A percentile compares a stretch with the other conserved stretches of the same genome.
Evolutionary conservation across 164 flowering plant genomes (phyloP).

Genomic region (Chimonanthus praecox): DNA sequence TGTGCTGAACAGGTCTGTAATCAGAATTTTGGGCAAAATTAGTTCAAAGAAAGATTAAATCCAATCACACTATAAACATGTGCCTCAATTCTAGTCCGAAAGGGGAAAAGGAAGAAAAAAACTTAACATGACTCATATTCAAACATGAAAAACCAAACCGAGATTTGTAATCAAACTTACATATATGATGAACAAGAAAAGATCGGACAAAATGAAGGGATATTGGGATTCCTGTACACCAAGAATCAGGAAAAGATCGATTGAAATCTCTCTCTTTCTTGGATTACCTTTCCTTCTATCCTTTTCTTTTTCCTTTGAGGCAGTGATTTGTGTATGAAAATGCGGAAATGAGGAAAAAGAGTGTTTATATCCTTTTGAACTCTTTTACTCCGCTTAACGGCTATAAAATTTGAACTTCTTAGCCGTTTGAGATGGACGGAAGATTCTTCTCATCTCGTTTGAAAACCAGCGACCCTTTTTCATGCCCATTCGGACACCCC

Average conservation of each 20-base stretch:
- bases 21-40: neutral
- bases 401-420: neutral
- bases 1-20: neutral
- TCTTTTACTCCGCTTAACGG: neutral
- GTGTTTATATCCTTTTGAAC: neutral
- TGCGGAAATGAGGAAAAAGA: neutral
- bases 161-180: neutral
- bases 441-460: neutral
- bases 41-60: neutral
- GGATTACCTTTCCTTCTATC: neutral
- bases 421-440: neutral
- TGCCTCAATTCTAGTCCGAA: neutral
- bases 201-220: neutral
- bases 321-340: neutral
- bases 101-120: neutral
- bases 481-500: too few species aligned
- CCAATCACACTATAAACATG: neutral
- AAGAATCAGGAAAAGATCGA: slow-evolving; percentile 4
- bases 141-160: neutral
- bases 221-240: neutral
- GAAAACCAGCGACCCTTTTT: too few species aligned
- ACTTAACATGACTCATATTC: neutral
- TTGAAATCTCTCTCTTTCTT: neutral
- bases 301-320: neutral
- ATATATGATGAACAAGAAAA: neutral